Evolutionary conservation across 345 rosid species (phyloP).

Genomic region (Eutrema yunnanense): DNA sequence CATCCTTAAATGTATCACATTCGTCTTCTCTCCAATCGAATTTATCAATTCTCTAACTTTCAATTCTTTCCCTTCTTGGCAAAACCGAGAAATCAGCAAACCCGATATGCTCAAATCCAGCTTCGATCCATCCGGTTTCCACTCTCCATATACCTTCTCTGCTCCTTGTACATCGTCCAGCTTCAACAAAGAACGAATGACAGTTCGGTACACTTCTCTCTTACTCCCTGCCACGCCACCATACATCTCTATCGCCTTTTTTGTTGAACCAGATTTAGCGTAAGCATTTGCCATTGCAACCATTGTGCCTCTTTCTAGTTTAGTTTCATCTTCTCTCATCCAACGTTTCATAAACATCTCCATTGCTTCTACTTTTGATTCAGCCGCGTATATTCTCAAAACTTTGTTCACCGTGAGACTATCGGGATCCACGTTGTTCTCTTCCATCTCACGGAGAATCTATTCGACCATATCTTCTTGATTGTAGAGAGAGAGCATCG

Average conservation of each 20-base stretch:
- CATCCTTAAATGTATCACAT: neutral
- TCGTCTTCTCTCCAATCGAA: neutral
- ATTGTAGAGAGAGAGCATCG: too few species aligned
- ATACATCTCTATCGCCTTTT: neutral
- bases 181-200: too few species aligned
- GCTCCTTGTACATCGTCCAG: conserved; percentile 13
- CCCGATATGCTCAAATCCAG: conserved; percentile 1
- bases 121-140: neutral
- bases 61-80: neutral
- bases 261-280: neutral
- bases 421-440: neutral
- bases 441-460: neutral
- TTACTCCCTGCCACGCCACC: neutral
- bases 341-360: neutral
- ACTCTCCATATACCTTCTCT: neutral
- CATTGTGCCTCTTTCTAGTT: neutral
- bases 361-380: neutral
- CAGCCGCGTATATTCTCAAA: neutral
- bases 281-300: conserved; percentile 5
- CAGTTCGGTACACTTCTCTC: neutral
- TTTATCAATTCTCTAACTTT: neutral
- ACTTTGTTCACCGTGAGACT: neutral
- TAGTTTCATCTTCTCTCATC: neutral
- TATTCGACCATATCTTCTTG: too few species aligned
- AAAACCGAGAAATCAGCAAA: conserved; percentile 9